Base-by-base conservation (phyloP, 2,329 filamentous ascomycete genomes). In the Botrytis deweyae region DNA sequence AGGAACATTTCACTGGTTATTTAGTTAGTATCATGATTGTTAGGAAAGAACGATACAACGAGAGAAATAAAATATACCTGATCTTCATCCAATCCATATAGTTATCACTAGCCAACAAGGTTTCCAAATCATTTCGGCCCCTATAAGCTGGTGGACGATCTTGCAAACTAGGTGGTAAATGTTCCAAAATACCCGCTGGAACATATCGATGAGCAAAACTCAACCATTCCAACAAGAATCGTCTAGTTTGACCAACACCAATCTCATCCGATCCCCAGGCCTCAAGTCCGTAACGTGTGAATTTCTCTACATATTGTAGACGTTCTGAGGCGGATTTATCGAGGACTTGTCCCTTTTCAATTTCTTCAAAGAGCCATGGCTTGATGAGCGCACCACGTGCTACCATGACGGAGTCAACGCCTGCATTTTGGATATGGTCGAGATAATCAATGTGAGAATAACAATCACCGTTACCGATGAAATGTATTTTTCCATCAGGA, bases 71-170 rank as follows among this genome's bases (percentile, higher is more conserved):
- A 58, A 86, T 90, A 82, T 88, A 96, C 94, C 91, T 97, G 80
- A 99, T 97, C 86, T 97, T 98, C 82, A 99, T 94, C 96, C 96
- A 99, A 83, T 99, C 96, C 84, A 92, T 92, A 84, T 97, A 98
- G 83, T 98, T 94, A 76, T 90, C 89, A 83, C 94, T 98, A 22
- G 91, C 91, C 84, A 99, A 87, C 77, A 99, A 84, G n/a, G 93
- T 97, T 87, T 99, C 96, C 81, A 99, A 83, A 72, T 99, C 96
- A 83, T 96, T 92, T 74, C 96, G 87, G 33, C 95, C 95, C 78
- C 86, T 88, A 81, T 92, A 99, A 64, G 90, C 89, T 9, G 95
- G 95, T 66, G 96, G 93, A 33, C 96, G 87, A 81, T 99, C 95
- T 80, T 98, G 94, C 70, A 99, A 88, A 78, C 87, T 92, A 0